Evolutionary conservation across 306 rosid species (phyloP), one percentile per base, ranked within the genome.

Genomic region (Luffa aegyptiaca): DNA sequence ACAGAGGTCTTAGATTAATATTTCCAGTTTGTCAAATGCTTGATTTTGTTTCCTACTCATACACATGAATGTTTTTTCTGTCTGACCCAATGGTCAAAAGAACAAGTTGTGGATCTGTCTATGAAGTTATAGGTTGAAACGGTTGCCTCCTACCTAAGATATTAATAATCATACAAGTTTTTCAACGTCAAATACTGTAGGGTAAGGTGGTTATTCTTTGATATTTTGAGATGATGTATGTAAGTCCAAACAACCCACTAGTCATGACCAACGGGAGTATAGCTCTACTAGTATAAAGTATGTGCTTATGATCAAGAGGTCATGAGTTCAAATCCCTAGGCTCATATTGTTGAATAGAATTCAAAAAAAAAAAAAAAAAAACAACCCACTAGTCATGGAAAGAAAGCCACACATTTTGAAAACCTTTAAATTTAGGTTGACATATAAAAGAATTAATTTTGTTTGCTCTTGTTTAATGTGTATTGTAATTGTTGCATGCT

Each of bases 401-500:
- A 66, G 26, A 18, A 39, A 66, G 51, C 73, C 36, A 72, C 59
- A 12, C 52, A 21, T 46, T 45, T 71, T 14, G 37, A 26, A n/a
- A 45, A 71, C 41, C 10, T 42, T 45, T 35, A 20, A 46, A 20
- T 41, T 72, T 6, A 21, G 13, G 75, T 42, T 45, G 77, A 26
- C 12, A 5, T 58, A 72, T 45, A 2, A 65, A 66, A 72, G 37
- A 45, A 20, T 45, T 73, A 56, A 7, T 33, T 46, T 37, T 78
- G 46, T 36, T 73, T 41, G 42, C 33, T 69, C 31, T 39, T 78
- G 75, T 76, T 57, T 87, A 61, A 59, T 72, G 80, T 46, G 80
- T 26, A 51, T 59, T 49, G 17, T 46, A 55, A 55, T 73, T 49
- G 39, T 81, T 80, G 81, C 78, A 83, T 85, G 83, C 81, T 84